Percentiles rank a stretch among this genome's conserved stretches.
These are phyloP conservation scores for Yamadazyma sp. DNA, from an alignment of 805 yeast genomes.

Conservation along the genomic window DNA sequence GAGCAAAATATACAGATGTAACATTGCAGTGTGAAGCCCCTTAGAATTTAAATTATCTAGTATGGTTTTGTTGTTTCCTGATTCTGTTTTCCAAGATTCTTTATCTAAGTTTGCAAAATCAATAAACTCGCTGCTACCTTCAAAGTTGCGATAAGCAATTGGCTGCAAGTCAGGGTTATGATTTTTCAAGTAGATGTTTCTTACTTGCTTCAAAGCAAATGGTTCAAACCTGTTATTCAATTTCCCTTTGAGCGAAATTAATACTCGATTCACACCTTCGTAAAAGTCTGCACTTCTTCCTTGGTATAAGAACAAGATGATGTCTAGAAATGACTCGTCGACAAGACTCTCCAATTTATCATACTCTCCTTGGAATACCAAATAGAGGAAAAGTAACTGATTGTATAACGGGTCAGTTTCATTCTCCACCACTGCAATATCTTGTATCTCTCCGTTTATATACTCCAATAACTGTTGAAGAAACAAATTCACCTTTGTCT, in stretches of 20 bases:
- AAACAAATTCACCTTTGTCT: conserved; percentile 4
- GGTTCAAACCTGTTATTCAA: conserved; percentile 5
- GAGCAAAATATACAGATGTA: conserved; percentile 13
- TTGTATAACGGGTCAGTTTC: conserved; percentile 12
- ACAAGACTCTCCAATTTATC: conserved; percentile 1
- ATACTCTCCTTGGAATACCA: conserved; percentile 9
- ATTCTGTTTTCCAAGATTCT: conserved; percentile 16
- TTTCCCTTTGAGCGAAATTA: neutral
- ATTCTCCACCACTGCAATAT: neutral
- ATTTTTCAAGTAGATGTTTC: conserved; percentile 6
- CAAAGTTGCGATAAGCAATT: conserved; percentile 14
- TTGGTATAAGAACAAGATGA: conserved; percentile 9
- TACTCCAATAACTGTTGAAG: conserved; percentile 6
- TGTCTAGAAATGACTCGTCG: conserved; percentile 1
- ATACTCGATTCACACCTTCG: conserved; percentile 9
- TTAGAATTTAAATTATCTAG: conserved; percentile 6
- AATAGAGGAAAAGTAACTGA: conserved; percentile 10
- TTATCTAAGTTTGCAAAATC: conserved; percentile 15
- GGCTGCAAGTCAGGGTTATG: conserved; percentile 9
- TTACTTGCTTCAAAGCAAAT: conserved; percentile 10
- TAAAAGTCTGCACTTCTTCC: conserved; percentile 4
- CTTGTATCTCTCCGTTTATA: conserved; percentile 2
- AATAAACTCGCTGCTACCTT: conserved; percentile 13
- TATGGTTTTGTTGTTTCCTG: conserved; percentile 5
- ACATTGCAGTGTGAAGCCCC: conserved; percentile 9